Base-by-base conservation (phyloP, 169 alveolate species). In the Amoebophrya sp. region DNA sequence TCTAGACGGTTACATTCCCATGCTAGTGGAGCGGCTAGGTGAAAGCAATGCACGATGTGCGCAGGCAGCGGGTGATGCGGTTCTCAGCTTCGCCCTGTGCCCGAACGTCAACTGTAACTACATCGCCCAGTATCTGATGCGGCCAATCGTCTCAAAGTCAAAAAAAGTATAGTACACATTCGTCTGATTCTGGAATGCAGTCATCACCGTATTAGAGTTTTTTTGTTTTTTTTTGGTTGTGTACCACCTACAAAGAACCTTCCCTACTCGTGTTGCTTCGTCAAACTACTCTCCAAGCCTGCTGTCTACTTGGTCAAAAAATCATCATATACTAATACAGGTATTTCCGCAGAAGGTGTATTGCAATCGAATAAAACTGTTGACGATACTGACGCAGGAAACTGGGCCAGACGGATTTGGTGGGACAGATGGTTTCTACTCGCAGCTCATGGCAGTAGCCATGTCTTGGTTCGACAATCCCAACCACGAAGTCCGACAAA, bases 331-430 rank as follows among this genome's bases (percentile, higher is more conserved):
- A 12, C 6, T 47, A 6, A 47, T 65, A 0, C 2, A 65, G 83
- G 83, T 65, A 36, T 65, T 65, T 26, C 83, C 83, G 36, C 83
- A 65, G 83, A 65, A 65, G 26, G 83, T 65, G 83, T 65, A 65
- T 18, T 65, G 83, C 83, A 65, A 65, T 36, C 83, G 83, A 29
- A 65, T 65, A 29, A 65, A 65, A 36, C 83, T 65, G 83, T 36
- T 65, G 83, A 65, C 36, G 38, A 65, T 65, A 26, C 26, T 65
- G 83, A 65, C n/a, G 83, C 83, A 65, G 26, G 83, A 65, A 26
- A 0, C 36, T 6, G 2, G 33, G 18, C 2, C 33, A 10, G 83
- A 65, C 39, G 3, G 10, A 10, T n/a, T n/a, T n/a, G n/a, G n/a
- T 6, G 2, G 33, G 18, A 0, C 33, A 10, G 83, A 65, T 29